Evolutionary conservation across 768 basidiomycete genomes (phyloP).

Genomic region (Fomitopsis pulvina): DNA sequence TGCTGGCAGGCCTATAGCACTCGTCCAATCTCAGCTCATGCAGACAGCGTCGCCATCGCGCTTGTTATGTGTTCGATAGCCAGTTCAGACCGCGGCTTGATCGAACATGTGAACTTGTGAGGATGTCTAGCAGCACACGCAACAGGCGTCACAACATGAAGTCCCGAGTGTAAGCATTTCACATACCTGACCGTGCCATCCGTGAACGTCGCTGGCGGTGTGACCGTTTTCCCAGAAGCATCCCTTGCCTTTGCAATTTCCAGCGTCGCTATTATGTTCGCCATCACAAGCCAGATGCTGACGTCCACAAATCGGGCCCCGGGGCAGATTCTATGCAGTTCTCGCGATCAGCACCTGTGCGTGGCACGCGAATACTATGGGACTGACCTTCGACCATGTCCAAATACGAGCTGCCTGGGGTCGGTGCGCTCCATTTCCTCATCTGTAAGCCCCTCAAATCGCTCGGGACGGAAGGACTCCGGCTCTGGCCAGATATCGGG

Average conservation of each 20-base stretch:
- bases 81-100: background rate
- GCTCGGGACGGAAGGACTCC: slow-evolving; percentile 11
- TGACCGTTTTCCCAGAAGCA: slow-evolving; percentile 31
- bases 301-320: slow-evolving; percentile 45
- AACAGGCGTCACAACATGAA: background rate
- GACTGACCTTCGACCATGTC: slow-evolving; percentile 40
- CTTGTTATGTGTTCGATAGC: too few relatives aligned
- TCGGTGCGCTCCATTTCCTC: slow-evolving; percentile 11
- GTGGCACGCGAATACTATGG: background rate
- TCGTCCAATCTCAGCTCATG: background rate
- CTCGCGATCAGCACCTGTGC: background rate
- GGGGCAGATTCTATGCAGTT: slow-evolving; percentile 38
- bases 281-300: slow-evolving; percentile 38
- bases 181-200: slow-evolving; percentile 27
- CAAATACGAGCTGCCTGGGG: slow-evolving; percentile 45
- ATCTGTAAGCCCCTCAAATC: background rate
- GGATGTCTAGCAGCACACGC: background rate
- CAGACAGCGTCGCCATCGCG: too few relatives aligned
- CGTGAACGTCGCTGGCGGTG: slow-evolving; percentile 31
- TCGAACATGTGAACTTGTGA: background rate
- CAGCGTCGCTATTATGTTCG: slow-evolving; percentile 39
- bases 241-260: slow-evolving; percentile 37
- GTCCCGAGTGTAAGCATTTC: background rate
- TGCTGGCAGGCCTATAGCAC: too few relatives aligned
- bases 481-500: slow-evolving; percentile 7